phyloP scores from a whole-genome alignment of 768 basidiomycete species.

The Psilocybe tampanensis region DNA sequence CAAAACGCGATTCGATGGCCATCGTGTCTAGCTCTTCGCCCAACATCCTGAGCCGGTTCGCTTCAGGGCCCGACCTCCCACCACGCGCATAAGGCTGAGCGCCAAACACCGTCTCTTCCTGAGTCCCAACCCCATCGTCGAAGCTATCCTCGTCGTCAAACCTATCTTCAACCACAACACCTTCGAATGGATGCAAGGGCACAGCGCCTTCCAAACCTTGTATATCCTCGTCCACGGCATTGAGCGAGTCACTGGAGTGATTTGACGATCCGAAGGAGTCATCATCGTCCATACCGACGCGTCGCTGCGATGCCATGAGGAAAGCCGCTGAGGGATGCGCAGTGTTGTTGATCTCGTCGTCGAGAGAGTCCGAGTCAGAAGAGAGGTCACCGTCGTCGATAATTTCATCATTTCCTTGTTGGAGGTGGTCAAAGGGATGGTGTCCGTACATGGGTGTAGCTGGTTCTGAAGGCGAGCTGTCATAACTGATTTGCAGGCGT shows the following conservation, averaged over 20 bases:
- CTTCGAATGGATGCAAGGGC: conserved; percentile 66
- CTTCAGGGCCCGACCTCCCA: conserved; percentile 21
- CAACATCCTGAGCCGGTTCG: conserved; percentile 48
- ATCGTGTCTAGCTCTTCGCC: conserved; percentile 68
- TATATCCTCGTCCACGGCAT: conserved; percentile 44
- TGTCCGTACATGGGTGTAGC: conserved; percentile 19
- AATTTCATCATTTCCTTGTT: neutral
- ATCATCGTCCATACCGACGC: conserved; percentile 43
- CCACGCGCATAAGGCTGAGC: conserved; percentile 49
- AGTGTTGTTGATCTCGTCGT: conserved; percentile 58
- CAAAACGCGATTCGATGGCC: conserved; percentile 57
- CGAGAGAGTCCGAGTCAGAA: conserved; percentile 64
- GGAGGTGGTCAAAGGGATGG: neutral
- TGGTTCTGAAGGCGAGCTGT: conserved; percentile 1
- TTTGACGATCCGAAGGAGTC: conserved; percentile 57
- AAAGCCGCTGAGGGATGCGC: conserved; percentile 74
- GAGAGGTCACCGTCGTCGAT: conserved; percentile 27
- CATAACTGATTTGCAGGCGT: neutral
- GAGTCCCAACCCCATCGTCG: conserved; percentile 42
- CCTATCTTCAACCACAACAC: conserved; percentile 48
- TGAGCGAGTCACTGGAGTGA: conserved; percentile 59
- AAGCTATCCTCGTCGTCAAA: conserved; percentile 54
- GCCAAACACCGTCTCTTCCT: conserved; percentile 76
- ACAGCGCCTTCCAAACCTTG: conserved; percentile 40
- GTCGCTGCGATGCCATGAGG: conserved; percentile 56